Evolutionary conservation across 2,329 filamentous ascomycete genomes (phyloP), one percentile per base, ranked within the genome.

Genomic region (Colletotrichum siamense): DNA sequence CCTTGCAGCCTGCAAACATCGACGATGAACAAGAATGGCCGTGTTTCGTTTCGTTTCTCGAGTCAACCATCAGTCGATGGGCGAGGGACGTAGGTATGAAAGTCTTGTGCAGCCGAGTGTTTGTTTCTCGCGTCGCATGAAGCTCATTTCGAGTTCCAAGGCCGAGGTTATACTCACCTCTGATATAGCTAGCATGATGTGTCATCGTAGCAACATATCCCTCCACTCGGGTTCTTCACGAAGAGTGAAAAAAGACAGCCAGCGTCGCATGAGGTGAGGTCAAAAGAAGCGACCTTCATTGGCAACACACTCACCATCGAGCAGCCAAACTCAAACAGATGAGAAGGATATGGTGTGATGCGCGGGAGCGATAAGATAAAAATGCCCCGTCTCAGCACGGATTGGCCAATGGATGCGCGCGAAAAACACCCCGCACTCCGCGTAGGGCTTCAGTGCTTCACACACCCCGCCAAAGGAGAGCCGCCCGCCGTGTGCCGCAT

Each of bases 201-300:
- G 44, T 52, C 44, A 12, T 52, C n/a, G 44, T 52, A 52, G n/a
- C 44, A 52, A 52, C n/a, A 5, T 13, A 13, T 52, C 44, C n/a
- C 44, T 52, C 6, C 44, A 52, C 44, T 52, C n/a, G 6, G 4
- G 4, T 1, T 24, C 44, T 22, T 52, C 24, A n/a, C 57, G 15
- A 30, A 57, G 1, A 13, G 8, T 28, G 6, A 44, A 49, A 30
- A 59, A 12, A 5, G 5, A 4, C 10, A 59, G 6, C 4, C 8
- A 39, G 15, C 49, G 2, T 52, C 44, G 44, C 62, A 64, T 73
- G 64, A 73, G 49, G 49, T 76, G 73, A 73, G 5, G 70, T 76
- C 18, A 36, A 57, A 64, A 73, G 26, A 57, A 30, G 22, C 36
- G 71, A 22, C 22, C 61, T 22, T 39, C 64, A 73, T 76, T 76